Conservation (phyloP, 2,329 filamentous ascomycete species). For the Pseudogymnoascus sp. region DNA sequence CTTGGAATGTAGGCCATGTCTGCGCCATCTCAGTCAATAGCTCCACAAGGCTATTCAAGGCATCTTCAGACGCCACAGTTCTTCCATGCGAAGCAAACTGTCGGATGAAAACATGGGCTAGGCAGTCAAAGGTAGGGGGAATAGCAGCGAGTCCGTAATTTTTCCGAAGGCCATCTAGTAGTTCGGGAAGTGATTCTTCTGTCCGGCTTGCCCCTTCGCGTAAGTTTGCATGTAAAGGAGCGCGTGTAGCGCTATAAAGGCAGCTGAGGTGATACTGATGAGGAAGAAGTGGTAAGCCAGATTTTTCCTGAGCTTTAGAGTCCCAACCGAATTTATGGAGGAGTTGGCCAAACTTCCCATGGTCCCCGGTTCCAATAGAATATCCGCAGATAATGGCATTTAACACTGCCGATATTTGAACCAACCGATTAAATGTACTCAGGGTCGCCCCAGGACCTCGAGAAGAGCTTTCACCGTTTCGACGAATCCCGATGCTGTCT, state of each 20-base stretch:
- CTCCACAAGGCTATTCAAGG: neutral
- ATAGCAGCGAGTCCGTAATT: neutral
- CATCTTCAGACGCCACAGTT: neutral
- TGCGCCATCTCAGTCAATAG: neutral
- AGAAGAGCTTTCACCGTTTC: slow-evolving; percentile 18
- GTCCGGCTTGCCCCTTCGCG: neutral
- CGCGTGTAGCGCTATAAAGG: slow-evolving; percentile 23
- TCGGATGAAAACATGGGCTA: neutral
- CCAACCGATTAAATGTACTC: slow-evolving; percentile 28
- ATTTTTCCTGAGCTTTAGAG: neutral
- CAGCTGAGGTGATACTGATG: slow-evolving; percentile 26
- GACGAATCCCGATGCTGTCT: slow-evolving; percentile 36
- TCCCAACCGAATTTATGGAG: neutral
- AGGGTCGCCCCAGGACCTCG: slow-evolving; percentile 27
- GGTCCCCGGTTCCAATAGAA: slow-evolving; percentile 11
- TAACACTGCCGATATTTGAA: slow-evolving; percentile 24
- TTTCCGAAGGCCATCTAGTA: neutral
- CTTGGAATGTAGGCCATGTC: slow-evolving; percentile 2
- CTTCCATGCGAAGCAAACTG: slow-evolving; percentile 1
- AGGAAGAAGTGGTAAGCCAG: slow-evolving; percentile 18
- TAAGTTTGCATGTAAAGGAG: neutral
- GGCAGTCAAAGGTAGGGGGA: slow-evolving; percentile 6
- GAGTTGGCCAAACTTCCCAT: neutral
- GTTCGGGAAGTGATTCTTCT: neutral
- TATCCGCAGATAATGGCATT: slow-evolving; percentile 20